phyloP scores from a whole-genome alignment of 805 yeast genomes.

The Maudiozyma barnettii region DNA sequence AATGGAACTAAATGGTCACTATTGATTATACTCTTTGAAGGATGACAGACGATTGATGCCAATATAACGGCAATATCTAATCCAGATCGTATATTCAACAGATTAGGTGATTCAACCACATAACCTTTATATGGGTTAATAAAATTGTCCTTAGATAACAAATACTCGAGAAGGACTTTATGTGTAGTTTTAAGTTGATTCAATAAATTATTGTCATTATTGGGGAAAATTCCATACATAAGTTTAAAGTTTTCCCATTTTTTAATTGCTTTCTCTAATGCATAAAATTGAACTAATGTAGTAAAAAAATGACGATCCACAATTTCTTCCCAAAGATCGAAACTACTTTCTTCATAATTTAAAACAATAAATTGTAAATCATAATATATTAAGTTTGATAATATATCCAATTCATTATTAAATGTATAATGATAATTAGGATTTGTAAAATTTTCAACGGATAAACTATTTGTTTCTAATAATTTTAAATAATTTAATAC shows the following conservation, averaged over 20 bases:
- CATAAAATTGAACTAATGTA: conserved; percentile 59
- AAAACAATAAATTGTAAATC: conserved; percentile 57
- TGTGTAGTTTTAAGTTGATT: conserved; percentile 14
- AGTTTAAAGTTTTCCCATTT: background rate
- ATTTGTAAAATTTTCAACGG: background rate
- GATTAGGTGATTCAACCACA: conserved; percentile 60
- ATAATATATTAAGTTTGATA: conserved; percentile 45
- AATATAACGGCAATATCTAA: conserved; percentile 66
- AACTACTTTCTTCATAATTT: conserved; percentile 59
- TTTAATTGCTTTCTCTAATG: conserved; percentile 49
- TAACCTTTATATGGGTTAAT: conserved; percentile 37
- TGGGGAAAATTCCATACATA: conserved; percentile 22
- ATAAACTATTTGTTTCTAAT: conserved; percentile 17
- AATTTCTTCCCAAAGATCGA: conserved; percentile 91
- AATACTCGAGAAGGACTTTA: conserved; percentile 18
- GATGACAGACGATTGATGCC: conserved; percentile 37
- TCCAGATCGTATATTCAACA: conserved; percentile 48
- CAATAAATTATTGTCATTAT: conserved; percentile 1
- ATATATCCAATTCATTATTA: conserved; percentile 32
- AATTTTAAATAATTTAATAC: conserved; percentile 42
- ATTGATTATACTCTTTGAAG: conserved; percentile 15
- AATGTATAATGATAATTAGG: conserved; percentile 5
- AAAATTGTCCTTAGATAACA: conserved; percentile 28
- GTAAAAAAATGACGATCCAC: conserved; percentile 73
- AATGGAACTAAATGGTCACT: conserved; percentile 39